A percentile compares a stretch with the other conserved stretches of the same genome.
These are phyloP conservation scores for Hygrocybe coccinea DNA, from an alignment of 768 basidiomycete genomes.

Conservation along the genomic window DNA sequence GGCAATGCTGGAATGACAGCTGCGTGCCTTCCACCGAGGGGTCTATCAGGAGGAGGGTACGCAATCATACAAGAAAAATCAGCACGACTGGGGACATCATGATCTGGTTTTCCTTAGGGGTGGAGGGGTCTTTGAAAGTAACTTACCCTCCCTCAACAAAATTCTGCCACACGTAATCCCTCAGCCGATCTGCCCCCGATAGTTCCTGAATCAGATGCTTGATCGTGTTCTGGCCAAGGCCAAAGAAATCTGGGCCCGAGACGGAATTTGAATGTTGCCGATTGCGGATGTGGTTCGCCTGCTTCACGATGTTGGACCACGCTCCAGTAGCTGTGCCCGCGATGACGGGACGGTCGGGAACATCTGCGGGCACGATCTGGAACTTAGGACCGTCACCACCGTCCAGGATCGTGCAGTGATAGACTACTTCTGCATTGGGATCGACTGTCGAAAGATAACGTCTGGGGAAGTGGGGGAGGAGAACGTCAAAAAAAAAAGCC, in stretches of 20 bases:
- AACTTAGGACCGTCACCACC: conserved; percentile 85
- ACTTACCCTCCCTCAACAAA: conserved; percentile 84
- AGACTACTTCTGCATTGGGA: conserved; percentile 61
- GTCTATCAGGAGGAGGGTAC: conserved; percentile 36
- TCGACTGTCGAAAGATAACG: conserved; percentile 77
- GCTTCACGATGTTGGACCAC: conserved; percentile 79
- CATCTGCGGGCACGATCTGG: conserved; percentile 72
- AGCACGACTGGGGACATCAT: too few relatives aligned
- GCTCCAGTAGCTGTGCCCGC: conserved; percentile 87
- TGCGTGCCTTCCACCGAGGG: conserved; percentile 75
- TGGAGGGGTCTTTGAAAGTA: conserved; percentile 8
- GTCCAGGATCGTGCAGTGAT: conserved; percentile 79
- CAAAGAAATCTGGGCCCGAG: conserved; percentile 86
- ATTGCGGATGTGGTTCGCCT: conserved; percentile 75
- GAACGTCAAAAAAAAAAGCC: too few relatives aligned
- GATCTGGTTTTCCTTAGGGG: too few relatives aligned
- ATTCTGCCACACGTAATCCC: conserved; percentile 83
- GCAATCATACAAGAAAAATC: conserved; percentile 3
- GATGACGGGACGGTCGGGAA: conserved; percentile 64
- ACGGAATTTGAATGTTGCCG: conserved; percentile 83
- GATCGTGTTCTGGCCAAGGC: conserved; percentile 81
- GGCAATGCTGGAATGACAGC: conserved; percentile 77
- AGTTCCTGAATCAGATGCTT: conserved; percentile 88
- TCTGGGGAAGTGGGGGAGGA: too few relatives aligned
- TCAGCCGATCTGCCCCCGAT: conserved; percentile 61